phyloP scores from a whole-genome alignment of 2,329 filamentous ascomycete genomes.

The Diaporthe australafricana region DNA sequence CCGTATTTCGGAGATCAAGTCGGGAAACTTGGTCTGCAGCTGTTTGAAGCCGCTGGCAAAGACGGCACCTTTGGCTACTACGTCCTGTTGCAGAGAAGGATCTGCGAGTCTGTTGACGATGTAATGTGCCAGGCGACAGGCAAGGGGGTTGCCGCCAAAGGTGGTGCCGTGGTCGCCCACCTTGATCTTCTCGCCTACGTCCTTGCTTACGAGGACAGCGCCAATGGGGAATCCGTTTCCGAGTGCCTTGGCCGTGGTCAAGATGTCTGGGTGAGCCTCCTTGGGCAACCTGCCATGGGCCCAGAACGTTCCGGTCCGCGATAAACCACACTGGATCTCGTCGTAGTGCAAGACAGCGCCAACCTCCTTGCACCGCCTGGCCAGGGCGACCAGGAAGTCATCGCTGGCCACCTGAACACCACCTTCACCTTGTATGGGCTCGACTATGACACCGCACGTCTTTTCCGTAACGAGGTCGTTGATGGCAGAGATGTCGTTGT shows the following conservation, averaged over 20 bases:
- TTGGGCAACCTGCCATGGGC: slow-evolving; percentile 81
- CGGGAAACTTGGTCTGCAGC: slow-evolving; percentile 67
- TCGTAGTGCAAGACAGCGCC: slow-evolving; percentile 93
- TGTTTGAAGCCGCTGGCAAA: slow-evolving; percentile 61
- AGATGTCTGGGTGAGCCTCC: slow-evolving; percentile 90
- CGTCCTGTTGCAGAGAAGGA: slow-evolving; percentile 74
- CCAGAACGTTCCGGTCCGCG: slow-evolving; percentile 90
- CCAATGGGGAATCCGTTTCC: slow-evolving; percentile 97
- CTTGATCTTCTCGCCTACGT: slow-evolving; percentile 74
- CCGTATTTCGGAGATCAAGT: slow-evolving; percentile 80
- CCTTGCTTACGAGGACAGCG: slow-evolving; percentile 73
- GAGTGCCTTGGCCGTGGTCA: slow-evolving; percentile 95
- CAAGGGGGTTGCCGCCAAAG: slow-evolving; percentile 92
- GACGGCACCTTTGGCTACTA: slow-evolving; percentile 72
- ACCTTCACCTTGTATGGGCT: slow-evolving; percentile 97
- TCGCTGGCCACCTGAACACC: slow-evolving; percentile 87
- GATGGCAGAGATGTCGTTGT: slow-evolving; percentile 83
- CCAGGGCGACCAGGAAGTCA: slow-evolving; percentile 87
- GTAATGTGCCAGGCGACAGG: slow-evolving; percentile 85
- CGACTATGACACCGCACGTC: slow-evolving; percentile 94
- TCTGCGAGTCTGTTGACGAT: slow-evolving; percentile 83
- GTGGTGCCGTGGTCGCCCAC: slow-evolving; percentile 90
- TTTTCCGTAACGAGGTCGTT: slow-evolving; percentile 80
- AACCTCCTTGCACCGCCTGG: slow-evolving; percentile 84
- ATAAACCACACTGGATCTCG: slow-evolving; percentile 95